Evolutionary conservation across 805 yeast species (phyloP), one percentile per base, ranked within the genome.

Genomic region (Yarrowia porcina): DNA sequence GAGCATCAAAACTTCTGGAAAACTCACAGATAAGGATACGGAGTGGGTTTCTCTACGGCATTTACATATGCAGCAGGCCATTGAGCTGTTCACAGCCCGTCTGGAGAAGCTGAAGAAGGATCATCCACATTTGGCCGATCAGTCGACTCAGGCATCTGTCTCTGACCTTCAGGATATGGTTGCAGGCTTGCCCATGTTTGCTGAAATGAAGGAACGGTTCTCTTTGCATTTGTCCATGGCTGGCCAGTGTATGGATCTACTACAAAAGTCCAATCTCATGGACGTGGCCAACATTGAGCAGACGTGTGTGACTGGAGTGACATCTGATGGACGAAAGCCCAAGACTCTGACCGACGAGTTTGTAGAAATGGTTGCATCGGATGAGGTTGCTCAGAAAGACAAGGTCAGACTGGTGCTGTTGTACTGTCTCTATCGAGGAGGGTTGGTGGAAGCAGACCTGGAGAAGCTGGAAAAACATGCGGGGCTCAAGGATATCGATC

Each of bases 251-350:
- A 77, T 89, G 73, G 80, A 79, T 27, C 74, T 80, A 15, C 85
- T 87, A 71, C 82, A 85, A 56, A 79, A 77, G 28, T 78, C 84
- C 65, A 80, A 82, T 42, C 75, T 90, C 66, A 84, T 87, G 9
- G 90, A 84, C 65, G 78, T 89, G 18, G 90, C 96, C 1, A 94
- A 89, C 66, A 80, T 91, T 64, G 98, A 94, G 74, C 97, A 92
- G 74, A 82, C 86, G 18, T 80, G 91, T 66, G 89, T 90, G 4
- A 83, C 83, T 44, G 96, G 96, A 21, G 73, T 81, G 2, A 85
- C 84, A 63, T 78, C 85, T 50, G 88, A 89, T 66, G 91, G 93
- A 2, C 80, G 80, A 27, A 82, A 82, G 67, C 80, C 81, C 47
- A 71, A 71, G 47, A 82, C 81, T 60, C 74, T 89, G 23, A 85